A percentile compares a stretch with the other conserved stretches of the same genome.
Conservation (phyloP, 306 rosid species). For the Crataegus laevigata region DNA sequence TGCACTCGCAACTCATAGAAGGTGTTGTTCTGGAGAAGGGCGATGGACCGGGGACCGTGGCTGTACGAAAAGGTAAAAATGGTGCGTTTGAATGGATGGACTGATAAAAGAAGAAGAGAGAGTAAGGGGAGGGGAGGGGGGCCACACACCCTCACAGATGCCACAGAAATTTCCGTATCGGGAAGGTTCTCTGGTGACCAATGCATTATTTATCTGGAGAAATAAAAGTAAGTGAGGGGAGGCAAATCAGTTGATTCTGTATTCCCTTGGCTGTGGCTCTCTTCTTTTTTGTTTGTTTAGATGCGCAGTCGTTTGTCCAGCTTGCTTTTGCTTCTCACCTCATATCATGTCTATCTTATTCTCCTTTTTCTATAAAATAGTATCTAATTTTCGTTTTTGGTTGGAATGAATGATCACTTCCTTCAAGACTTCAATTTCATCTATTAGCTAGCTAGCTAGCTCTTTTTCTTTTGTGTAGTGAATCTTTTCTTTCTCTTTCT, state of each 20-base stretch:
- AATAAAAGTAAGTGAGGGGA: not conserved
- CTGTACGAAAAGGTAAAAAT: not conserved
- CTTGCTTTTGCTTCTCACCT: not conserved
- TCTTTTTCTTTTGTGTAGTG: not conserved
- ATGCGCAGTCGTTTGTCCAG: not conserved
- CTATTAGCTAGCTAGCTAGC: not conserved
- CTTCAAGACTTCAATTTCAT: not conserved
- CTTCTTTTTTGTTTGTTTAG: not conserved
- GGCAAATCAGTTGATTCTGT: not conserved
- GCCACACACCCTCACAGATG: not conserved
- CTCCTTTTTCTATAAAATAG: not conserved
- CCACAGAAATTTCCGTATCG: not conserved
- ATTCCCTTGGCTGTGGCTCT: not conserved
- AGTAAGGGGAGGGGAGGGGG: too few relatives aligned
- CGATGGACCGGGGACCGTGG: not conserved
- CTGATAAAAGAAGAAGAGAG: too few relatives aligned
- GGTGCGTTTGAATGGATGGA: too few relatives aligned
- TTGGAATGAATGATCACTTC: not conserved
- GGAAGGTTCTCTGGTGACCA: slow-evolving; percentile 1
- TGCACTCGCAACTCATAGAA: too few relatives aligned
- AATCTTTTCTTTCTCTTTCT: not conserved
- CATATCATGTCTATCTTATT: not conserved
- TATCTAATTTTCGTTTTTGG: not conserved
- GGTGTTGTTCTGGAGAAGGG: not conserved
- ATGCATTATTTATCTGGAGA: not conserved